Conservation (phyloP, 345 rosid genomes). For the Corchorus olitorius region DNA sequence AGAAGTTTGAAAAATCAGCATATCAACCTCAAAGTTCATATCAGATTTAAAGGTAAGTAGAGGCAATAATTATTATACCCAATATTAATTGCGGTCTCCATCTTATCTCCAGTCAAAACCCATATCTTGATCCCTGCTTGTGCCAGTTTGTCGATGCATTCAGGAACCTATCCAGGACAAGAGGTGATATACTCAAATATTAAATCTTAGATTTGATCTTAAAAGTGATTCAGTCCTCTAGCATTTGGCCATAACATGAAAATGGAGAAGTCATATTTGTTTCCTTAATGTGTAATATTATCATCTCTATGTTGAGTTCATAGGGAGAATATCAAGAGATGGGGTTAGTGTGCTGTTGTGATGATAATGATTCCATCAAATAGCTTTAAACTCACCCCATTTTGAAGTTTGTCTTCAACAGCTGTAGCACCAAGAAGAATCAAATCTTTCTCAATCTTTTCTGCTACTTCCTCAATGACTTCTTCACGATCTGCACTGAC, state of each 20-base stretch:
- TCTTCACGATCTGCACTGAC: constrained; percentile 70
- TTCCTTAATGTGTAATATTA: constrained; percentile 1
- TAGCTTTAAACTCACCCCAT: constrained; percentile 64
- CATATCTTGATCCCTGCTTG: constrained; percentile 96
- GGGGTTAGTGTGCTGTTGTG: background rate
- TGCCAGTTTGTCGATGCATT: constrained; percentile 94
- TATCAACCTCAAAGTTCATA: constrained; percentile 9
- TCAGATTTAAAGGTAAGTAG: background rate
- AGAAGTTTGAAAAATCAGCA: constrained; percentile 25
- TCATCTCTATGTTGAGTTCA: background rate
- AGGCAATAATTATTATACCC: constrained; percentile 49
- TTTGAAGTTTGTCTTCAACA: constrained; percentile 95
- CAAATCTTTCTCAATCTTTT: constrained; percentile 66
- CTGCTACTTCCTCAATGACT: constrained; percentile 68
- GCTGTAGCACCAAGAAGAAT: constrained; percentile 95
- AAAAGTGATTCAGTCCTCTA: background rate
- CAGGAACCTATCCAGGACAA: constrained; percentile 74
- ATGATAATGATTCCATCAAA: background rate
- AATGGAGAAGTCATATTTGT: constrained; percentile 5
- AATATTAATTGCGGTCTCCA: constrained; percentile 97
- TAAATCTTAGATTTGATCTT: constrained; percentile 13
- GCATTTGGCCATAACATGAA: background rate
- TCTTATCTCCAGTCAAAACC: constrained; percentile 97
- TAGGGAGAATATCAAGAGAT: background rate
- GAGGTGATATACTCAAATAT: background rate